A percentile compares a stretch with the other conserved stretches of the same genome.
Conservation (phyloP, 495 filamentous ascomycete species). For the Sordaria brevicollis region DNA sequence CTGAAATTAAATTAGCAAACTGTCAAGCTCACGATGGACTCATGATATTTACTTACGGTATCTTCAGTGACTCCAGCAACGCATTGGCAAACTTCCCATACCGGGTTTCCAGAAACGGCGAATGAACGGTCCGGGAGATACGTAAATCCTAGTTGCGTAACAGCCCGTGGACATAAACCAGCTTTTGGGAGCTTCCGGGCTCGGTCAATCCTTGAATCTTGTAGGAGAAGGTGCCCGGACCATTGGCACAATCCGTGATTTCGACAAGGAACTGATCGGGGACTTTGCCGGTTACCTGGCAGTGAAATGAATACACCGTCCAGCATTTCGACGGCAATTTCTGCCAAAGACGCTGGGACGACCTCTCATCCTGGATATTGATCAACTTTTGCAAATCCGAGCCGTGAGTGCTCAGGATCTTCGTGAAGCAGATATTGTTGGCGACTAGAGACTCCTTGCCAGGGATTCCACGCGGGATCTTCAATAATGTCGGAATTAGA, state of each 20-base stretch:
- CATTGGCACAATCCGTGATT: conserved; percentile 37
- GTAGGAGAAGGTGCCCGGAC: conserved; percentile 11
- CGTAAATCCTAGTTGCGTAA: conserved; percentile 34
- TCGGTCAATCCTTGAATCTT: conserved; percentile 11
- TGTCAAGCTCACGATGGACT: background rate
- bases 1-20: background rate
- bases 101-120: conserved; percentile 4
- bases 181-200: conserved; percentile 2
- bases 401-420: conserved; percentile 25
- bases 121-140: conserved; percentile 11
- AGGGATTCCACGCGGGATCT: background rate
- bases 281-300: conserved; percentile 11
- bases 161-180: conserved; percentile 31
- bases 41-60: conserved; percentile 28
- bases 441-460: background rate
- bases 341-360: conserved; percentile 12
- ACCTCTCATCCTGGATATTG: conserved; percentile 9
- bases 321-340: conserved; percentile 4
- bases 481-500: conserved; percentile 7
- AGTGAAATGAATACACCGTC: conserved; percentile 44
- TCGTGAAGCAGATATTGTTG: conserved; percentile 27
- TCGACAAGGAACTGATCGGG: conserved; percentile 31
- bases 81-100: conserved; percentile 21
- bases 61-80: conserved; percentile 22
- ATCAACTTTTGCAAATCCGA: conserved; percentile 28